These are phyloP conservation scores for Pachyrhizus erosus DNA, from an alignment of 306 rosid species.

Conservation along the genomic window DNA sequence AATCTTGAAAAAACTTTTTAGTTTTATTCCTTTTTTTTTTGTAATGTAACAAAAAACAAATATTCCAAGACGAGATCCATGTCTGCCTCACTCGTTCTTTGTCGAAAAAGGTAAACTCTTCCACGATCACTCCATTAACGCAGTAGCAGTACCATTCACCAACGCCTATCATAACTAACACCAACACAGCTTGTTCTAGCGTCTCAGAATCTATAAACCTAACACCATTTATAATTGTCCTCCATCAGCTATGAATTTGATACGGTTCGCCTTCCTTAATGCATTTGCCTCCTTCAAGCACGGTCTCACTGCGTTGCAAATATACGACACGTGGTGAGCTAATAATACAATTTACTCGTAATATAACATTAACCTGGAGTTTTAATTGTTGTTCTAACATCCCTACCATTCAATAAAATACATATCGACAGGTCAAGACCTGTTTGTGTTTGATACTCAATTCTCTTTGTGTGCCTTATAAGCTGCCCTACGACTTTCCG, in stretches of 20 bases:
- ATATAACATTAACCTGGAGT: background rate
- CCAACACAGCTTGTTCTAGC: background rate
- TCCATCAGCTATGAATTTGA: background rate
- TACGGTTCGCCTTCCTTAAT: background rate
- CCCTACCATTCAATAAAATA: background rate
- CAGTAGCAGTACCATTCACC: background rate
- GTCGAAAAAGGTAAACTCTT: background rate
- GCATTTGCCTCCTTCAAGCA: background rate
- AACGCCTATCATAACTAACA: too few relatives aligned
- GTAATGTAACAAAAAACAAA: background rate
- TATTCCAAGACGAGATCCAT: background rate
- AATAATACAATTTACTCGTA: background rate
- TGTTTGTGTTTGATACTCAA: background rate
- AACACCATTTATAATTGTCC: background rate
- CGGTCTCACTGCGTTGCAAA: background rate
- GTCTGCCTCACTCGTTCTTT: background rate
- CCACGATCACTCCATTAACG: background rate
- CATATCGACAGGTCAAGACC: background rate
- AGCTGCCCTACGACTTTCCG: conserved; percentile 1
- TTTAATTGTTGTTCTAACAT: background rate
- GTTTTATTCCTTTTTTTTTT: background rate
- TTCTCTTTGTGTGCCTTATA: background rate
- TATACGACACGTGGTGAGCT: background rate
- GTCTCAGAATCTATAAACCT: background rate
- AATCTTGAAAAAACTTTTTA: background rate